phyloP scores from a whole-genome alignment of 2,329 filamentous ascomycete species.

The Phialocephala sp. region DNA sequence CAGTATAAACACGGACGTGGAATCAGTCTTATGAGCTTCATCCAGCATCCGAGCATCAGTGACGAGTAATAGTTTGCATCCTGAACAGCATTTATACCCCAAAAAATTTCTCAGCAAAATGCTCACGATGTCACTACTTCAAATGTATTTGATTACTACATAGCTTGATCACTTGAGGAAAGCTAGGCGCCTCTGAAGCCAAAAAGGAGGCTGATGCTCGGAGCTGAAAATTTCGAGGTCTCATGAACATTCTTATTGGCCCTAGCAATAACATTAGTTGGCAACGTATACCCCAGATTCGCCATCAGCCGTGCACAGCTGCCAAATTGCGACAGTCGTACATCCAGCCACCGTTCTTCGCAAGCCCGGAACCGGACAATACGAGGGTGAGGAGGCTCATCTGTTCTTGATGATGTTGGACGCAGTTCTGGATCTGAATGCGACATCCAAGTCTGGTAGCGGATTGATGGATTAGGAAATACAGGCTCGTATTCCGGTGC shows the following conservation, averaged over 20 bases:
- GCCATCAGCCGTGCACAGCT: not conserved
- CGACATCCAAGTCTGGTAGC: not conserved
- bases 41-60: not conserved
- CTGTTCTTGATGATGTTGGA: not conserved
- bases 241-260: not conserved
- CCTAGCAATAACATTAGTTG: not conserved
- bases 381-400: slow-evolving; percentile 1
- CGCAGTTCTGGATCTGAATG: not conserved
- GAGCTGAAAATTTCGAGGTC: slow-evolving; percentile 7
- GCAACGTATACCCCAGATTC: slow-evolving; percentile 5
- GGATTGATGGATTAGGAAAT: not conserved
- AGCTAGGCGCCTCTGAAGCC: not conserved
- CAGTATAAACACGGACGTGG: too few relatives aligned
- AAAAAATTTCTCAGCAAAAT: not conserved
- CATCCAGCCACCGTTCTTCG: not conserved
- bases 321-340: slow-evolving; percentile 1
- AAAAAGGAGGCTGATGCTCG: not conserved
- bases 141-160: not conserved
- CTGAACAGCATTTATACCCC: not conserved
- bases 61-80: not conserved
- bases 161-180: slow-evolving; percentile 2
- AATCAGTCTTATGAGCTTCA: too few relatives aligned
- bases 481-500: slow-evolving; percentile 4
- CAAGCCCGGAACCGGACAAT: not conserved
- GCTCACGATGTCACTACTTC: not conserved